Evolutionary conservation across 2,329 filamentous ascomycete species (phyloP).

Genomic region (Xylaria sp.): DNA sequence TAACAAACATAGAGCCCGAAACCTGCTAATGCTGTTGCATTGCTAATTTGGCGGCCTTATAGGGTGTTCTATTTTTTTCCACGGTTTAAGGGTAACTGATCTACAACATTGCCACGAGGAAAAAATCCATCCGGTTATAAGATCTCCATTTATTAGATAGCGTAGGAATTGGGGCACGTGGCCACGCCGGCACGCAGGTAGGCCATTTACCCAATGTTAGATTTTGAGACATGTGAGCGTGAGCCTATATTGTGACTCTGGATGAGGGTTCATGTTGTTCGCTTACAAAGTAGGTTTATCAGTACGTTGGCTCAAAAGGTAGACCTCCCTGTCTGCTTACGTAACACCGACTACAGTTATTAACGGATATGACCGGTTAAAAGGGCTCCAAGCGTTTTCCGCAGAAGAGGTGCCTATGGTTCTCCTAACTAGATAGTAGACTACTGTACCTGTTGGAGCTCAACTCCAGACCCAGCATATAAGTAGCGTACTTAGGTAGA

Average conservation of each 20-base stretch:
- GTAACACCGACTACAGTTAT: not conserved
- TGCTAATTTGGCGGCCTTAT: not conserved
- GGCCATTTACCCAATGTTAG: not conserved
- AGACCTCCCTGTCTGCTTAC: not conserved
- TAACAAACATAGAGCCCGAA: not conserved
- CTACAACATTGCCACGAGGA: not conserved
- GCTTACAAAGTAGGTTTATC: not conserved
- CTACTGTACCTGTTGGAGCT: not conserved
- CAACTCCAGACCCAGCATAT: conserved; percentile 1
- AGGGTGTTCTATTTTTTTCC: not conserved
- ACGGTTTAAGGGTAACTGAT: not conserved
- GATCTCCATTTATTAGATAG: too few relatives aligned
- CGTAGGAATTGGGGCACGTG: conserved; percentile 2
- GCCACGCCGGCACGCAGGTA: not conserved
- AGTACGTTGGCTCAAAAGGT: not conserved
- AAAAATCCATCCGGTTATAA: not conserved
- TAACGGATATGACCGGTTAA: not conserved
- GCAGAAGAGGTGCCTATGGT: not conserved
- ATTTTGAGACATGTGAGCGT: not conserved
- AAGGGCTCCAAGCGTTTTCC: conserved; percentile 1
- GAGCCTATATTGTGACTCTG: not conserved
- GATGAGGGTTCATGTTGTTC: not conserved
- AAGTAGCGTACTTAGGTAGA: not conserved
- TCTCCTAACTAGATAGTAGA: too few relatives aligned
- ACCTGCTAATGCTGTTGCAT: not conserved